These are phyloP conservation scores for Erigeron canadensis DNA, from an alignment of 129 eudicot species.

Conservation along the genomic window DNA sequence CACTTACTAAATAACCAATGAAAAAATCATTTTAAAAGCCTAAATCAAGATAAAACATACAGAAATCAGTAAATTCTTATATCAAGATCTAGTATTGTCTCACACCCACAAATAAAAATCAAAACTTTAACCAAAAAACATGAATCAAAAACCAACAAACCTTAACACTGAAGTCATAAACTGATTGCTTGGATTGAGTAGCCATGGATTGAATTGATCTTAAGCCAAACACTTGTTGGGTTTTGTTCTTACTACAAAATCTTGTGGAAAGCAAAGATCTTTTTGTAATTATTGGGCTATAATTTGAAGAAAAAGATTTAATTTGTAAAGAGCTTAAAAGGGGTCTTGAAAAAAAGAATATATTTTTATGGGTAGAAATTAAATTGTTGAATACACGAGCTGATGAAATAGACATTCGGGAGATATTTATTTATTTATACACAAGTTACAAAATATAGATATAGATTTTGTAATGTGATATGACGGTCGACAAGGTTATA, in stretches of 20 bases:
- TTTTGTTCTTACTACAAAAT: slow-evolving; percentile 18
- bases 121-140: slow-evolving; percentile 1
- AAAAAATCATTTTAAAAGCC: neutral
- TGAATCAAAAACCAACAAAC: slow-evolving; percentile 30
- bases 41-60: neutral
- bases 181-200: slow-evolving; percentile 61
- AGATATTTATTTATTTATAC: slow-evolving; percentile 6
- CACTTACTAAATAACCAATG: neutral
- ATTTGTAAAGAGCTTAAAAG: slow-evolving; percentile 20
- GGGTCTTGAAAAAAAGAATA: slow-evolving; percentile 21
- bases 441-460: neutral
- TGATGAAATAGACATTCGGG: slow-evolving; percentile 41
- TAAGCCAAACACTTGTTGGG: slow-evolving; percentile 24
- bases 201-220: slow-evolving; percentile 61
- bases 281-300: slow-evolving; percentile 31
- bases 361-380: slow-evolving; percentile 6
- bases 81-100: neutral
- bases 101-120: neutral
- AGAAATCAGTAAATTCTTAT: neutral
- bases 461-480: neutral
- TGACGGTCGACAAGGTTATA: neutral
- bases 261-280: slow-evolving; percentile 30
- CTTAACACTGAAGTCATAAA: slow-evolving; percentile 89
- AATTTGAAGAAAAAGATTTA: slow-evolving; percentile 25
- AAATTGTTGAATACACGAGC: slow-evolving; percentile 28